Percentiles rank a stretch among this genome's conserved stretches.
Conservation (phyloP, 805 yeast species). For the Yarrowia hollandica region DNA sequence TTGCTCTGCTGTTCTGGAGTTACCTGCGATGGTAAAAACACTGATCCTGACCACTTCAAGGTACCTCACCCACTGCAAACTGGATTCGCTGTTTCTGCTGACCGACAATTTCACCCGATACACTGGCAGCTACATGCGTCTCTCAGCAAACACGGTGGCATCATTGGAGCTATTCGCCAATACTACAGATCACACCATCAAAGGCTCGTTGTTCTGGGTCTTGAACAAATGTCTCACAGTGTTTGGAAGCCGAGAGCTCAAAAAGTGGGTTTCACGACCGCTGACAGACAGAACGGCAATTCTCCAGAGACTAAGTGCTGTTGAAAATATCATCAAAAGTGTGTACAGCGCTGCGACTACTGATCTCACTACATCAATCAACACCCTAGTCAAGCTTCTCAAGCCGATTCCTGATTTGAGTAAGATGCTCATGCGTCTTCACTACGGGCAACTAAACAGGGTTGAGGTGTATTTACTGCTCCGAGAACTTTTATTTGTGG, state of each 20-base stretch:
- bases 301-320: slow-evolving; percentile 62
- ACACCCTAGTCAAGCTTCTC: slow-evolving; percentile 43
- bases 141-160: slow-evolving; percentile 64
- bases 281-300: slow-evolving; percentile 56
- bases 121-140: slow-evolving; percentile 50
- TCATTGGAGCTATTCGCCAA: slow-evolving; percentile 76
- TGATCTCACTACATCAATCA: neutral
- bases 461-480: slow-evolving; percentile 1
- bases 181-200: slow-evolving; percentile 52
- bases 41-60: slow-evolving; percentile 51
- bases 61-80: slow-evolving; percentile 63
- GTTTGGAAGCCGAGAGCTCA: slow-evolving; percentile 68
- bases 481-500: slow-evolving; percentile 16
- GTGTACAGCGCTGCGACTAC: neutral
- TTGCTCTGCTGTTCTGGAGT: slow-evolving; percentile 14
- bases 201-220: slow-evolving; percentile 78
- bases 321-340: slow-evolving; percentile 37
- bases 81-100: slow-evolving; percentile 57
- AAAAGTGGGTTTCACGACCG: slow-evolving; percentile 76
- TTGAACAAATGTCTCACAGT: slow-evolving; percentile 77
- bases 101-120: slow-evolving; percentile 56
- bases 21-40: slow-evolving; percentile 38
- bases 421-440: slow-evolving; percentile 5
- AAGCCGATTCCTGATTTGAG: slow-evolving; percentile 24
- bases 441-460: slow-evolving; percentile 32